These are phyloP conservation scores for Fraxinus cuspidata DNA, from an alignment of 257 asterid species.

Conservation along the genomic window DNA sequence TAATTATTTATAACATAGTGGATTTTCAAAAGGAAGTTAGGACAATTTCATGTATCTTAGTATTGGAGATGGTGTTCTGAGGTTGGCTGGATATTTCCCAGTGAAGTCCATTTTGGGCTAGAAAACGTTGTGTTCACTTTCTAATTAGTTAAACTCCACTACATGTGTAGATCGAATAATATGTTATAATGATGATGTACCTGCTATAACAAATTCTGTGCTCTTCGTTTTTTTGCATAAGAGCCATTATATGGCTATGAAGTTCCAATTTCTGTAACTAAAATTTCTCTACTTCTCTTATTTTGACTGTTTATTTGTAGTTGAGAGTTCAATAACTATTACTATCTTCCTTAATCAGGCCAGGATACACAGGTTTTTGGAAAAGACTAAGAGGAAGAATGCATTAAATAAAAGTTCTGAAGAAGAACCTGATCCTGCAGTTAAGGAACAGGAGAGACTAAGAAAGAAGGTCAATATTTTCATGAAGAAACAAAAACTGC, in stretches of 20 bases:
- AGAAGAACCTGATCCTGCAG: slow-evolving; percentile 50
- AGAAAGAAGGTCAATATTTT: slow-evolving; percentile 64
- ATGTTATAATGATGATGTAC: background rate
- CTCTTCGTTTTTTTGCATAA: background rate
- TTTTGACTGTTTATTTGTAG: background rate
- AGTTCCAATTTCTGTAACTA: background rate
- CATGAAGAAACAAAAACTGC: slow-evolving; percentile 75
- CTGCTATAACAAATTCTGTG: background rate
- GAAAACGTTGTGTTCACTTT: background rate
- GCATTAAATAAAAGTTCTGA: slow-evolving; percentile 57
- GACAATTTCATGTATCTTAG: background rate
- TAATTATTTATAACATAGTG: background rate
- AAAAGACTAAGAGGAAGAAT: slow-evolving; percentile 70
- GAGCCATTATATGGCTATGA: background rate
- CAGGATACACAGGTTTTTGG: slow-evolving; percentile 78
- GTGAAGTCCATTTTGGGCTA: background rate
- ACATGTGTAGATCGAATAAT: background rate
- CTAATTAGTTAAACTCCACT: background rate
- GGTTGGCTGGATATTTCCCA: background rate
- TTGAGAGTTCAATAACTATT: slow-evolving; percentile 22
- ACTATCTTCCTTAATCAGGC: slow-evolving; percentile 51
- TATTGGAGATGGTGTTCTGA: background rate
- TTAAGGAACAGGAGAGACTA: slow-evolving; percentile 57
- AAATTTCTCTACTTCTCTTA: background rate
- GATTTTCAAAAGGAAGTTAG: background rate